Conservation (phyloP, 2,329 filamentous ascomycete species). For the Cadophora sp. region DNA sequence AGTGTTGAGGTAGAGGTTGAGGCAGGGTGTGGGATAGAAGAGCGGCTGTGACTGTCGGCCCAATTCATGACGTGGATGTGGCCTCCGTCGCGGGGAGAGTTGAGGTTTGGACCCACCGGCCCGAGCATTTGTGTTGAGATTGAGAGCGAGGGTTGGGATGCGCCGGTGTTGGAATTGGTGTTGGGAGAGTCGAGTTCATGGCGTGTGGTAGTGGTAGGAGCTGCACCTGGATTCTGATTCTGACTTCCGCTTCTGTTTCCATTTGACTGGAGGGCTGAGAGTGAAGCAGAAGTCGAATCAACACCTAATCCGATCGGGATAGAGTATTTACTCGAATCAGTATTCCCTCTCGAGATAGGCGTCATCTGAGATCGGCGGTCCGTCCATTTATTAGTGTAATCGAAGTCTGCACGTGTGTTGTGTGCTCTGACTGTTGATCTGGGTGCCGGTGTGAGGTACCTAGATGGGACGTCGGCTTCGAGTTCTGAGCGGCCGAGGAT, state of each 20-base stretch:
- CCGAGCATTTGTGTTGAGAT: conserved; percentile 17
- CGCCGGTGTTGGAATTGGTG: neutral
- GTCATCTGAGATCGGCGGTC: neutral
- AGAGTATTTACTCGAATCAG: conserved; percentile 23
- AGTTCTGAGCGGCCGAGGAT: conserved; percentile 24
- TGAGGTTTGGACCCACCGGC: conserved; percentile 12
- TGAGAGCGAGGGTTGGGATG: neutral
- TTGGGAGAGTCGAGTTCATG: neutral
- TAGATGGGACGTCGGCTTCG: conserved; percentile 22
- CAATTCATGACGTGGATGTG: conserved; percentile 10
- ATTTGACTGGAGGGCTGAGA: neutral
- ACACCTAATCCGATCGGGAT: conserved; percentile 38
- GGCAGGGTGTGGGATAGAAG: neutral
- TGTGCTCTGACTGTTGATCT: neutral
- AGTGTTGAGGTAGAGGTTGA: neutral
- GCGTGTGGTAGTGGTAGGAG: neutral
- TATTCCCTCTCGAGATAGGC: conserved; percentile 17
- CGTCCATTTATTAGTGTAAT: neutral
- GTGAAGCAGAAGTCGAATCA: neutral
- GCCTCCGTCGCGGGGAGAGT: conserved; percentile 6
- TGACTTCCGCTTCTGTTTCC: neutral
- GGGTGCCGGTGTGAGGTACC: conserved; percentile 7
- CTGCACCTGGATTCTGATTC: neutral
- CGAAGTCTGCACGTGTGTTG: neutral
- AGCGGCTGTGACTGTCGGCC: neutral